Conservation (phyloP, 2,329 filamentous ascomycete genomes). For the Monosporascus ibericus region DNA sequence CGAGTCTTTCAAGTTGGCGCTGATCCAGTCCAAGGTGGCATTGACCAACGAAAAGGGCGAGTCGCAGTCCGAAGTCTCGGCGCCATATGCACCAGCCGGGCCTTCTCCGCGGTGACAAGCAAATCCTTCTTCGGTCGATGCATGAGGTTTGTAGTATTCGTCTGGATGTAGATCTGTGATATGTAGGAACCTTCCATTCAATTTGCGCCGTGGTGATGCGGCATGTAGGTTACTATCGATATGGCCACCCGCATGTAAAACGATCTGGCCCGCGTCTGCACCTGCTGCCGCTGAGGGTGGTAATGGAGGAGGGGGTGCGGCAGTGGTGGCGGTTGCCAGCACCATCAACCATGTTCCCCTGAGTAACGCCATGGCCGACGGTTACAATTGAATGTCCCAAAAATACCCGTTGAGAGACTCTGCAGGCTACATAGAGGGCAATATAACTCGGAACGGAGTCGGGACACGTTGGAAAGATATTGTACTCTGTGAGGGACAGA, state of each 20-base stretch:
- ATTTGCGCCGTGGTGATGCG: slow-evolving; percentile 30
- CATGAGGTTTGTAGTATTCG: slow-evolving; percentile 73
- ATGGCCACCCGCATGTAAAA: slow-evolving; percentile 17
- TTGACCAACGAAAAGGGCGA: slow-evolving; percentile 74
- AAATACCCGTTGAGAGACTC: too few relatives aligned
- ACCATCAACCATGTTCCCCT: slow-evolving; percentile 14
- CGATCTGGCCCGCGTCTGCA: slow-evolving; percentile 12
- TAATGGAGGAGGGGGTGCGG: slow-evolving; percentile 13
- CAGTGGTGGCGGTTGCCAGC: slow-evolving; percentile 19
- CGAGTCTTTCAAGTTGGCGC: slow-evolving; percentile 65
- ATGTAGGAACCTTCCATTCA: slow-evolving; percentile 76
- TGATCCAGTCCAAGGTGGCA: slow-evolving; percentile 86
- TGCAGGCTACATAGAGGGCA: background rate
- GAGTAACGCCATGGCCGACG: slow-evolving; percentile 14
- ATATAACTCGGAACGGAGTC: too few relatives aligned
- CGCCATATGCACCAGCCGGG: slow-evolving; percentile 72
- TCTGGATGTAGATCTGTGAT: slow-evolving; percentile 94
- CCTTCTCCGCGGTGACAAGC: slow-evolving; percentile 79
- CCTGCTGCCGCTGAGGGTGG: background rate
- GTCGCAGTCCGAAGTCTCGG: slow-evolving; percentile 85
- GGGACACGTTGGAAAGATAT: too few relatives aligned
- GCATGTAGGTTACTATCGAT: slow-evolving; percentile 11
- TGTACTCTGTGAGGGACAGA: too few relatives aligned
- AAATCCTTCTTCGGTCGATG: slow-evolving; percentile 59
- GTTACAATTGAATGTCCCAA: background rate